Conservation (phyloP, 176 grass and related monocot species). For the Cenchrus purpureus region DNA sequence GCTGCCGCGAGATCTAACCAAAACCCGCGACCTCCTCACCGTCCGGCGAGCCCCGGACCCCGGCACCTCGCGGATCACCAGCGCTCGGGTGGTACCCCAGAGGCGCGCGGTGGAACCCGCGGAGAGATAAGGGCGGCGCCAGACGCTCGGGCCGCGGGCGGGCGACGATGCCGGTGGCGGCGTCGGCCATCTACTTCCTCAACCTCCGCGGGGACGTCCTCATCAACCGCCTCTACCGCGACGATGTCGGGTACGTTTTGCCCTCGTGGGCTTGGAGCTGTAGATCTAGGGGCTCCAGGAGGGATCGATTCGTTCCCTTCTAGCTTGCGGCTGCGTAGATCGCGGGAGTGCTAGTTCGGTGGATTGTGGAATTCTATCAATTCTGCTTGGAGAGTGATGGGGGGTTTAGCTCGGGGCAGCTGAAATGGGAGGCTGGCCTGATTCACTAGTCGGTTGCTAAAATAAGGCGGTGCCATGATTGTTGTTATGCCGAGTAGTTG, state of each 20-base stretch:
- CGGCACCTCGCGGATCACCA: not conserved
- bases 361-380: not conserved
- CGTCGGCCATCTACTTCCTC: slow-evolving; percentile 92
- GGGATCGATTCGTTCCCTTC: slow-evolving; percentile 6
- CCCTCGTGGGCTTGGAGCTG: slow-evolving; percentile 23
- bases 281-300: slow-evolving; percentile 46
- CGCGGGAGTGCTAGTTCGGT: not conserved
- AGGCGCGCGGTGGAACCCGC: not conserved
- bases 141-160: slow-evolving; percentile 36
- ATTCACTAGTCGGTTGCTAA: slow-evolving; percentile 19
- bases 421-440: slow-evolving; percentile 5
- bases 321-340: slow-evolving; percentile 36
- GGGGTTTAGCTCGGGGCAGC: not conserved
- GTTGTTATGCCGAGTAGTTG: not conserved
- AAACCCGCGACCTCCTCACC: slow-evolving; percentile 37
- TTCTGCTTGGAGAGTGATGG: not conserved
- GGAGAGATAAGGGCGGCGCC: slow-evolving; percentile 19
- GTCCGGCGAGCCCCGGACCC: slow-evolving; percentile 35
- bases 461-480: slow-evolving; percentile 5
- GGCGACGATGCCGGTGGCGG: slow-evolving; percentile 91
- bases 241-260: slow-evolving; percentile 82
- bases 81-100: not conserved
- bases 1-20: slow-evolving; percentile 49
- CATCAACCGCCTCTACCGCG: slow-evolving; percentile 97
- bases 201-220: slow-evolving; percentile 94